phyloP scores from a whole-genome alignment of 768 basidiomycete genomes.

The Leucogyrophana mollusca region DNA sequence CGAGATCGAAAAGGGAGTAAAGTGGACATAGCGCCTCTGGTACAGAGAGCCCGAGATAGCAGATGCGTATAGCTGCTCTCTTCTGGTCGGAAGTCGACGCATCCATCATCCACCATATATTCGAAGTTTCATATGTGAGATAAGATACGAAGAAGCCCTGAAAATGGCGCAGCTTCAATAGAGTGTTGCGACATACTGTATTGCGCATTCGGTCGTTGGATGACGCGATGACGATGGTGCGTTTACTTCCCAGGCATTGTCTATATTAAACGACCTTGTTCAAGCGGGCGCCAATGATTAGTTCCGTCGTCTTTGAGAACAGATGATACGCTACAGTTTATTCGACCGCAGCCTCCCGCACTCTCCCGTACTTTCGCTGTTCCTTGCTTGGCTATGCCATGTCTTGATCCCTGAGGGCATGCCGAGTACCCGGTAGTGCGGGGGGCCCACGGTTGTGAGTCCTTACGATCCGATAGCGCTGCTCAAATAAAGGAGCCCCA shows the following conservation, averaged over 20 bases:
- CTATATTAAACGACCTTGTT: neutral
- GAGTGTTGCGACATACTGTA: neutral
- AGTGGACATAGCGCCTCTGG: constrained; percentile 1
- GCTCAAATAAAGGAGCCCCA: too few species aligned
- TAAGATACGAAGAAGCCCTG: too few species aligned
- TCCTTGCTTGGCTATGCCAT: constrained; percentile 75
- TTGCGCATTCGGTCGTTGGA: constrained; percentile 6
- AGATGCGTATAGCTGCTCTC: too few species aligned
- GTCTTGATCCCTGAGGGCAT: constrained; percentile 85
- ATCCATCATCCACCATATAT: too few species aligned
- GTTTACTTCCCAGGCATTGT: neutral
- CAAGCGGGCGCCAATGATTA: constrained; percentile 3
- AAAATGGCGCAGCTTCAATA: neutral
- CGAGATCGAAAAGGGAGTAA: constrained; percentile 3
- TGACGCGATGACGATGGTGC: constrained; percentile 23
- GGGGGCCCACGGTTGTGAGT: constrained; percentile 81
- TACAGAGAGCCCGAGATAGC: neutral
- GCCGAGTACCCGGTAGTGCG: constrained; percentile 87
- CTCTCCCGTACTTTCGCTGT: constrained; percentile 1
- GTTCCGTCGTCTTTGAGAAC: constrained; percentile 15
- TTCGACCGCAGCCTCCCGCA: constrained; percentile 7
- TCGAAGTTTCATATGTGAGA: too few species aligned
- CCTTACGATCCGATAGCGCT: too few species aligned
- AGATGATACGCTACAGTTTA: constrained; percentile 17
- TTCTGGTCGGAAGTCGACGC: too few species aligned